Evolutionary conservation across 257 asterid species (phyloP), one percentile per base, ranked within the genome.

Genomic region (Nicotiana benthamiana): DNA sequence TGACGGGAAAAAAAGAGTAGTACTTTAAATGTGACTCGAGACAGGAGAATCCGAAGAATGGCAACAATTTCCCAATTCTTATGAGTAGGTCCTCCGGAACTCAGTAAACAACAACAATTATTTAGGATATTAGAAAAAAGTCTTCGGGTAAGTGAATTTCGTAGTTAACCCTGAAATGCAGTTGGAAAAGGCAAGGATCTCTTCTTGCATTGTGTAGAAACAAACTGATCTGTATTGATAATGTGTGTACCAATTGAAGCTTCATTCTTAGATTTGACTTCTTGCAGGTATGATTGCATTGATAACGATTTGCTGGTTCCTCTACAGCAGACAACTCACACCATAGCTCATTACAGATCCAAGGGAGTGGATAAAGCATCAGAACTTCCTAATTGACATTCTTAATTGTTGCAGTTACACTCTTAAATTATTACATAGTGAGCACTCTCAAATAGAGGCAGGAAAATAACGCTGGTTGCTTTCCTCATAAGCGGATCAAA

Each of bases 261-360:
- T 78, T 72, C 68, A 83, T 18, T 36, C 59, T 48, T 52, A 26
- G 1, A n/a, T 17, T 67, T 51, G 10, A 20, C 22, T 0, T 51
- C 59, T 77, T 87, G 87, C 90, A 91, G 93, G 90, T 91, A 83
- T 4, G 90, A 90, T 10, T 90, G 86, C 90, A 87, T 90, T 9
- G 93, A 90, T 24, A 83, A 83, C 9, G 93, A 91, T 63, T 77
- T 91, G 74, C 85, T 91, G 66, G 81, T 81, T 75, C 75, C 89
- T 15, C 82, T 85, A 17, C 85, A 82, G 81, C 83, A 72, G n/a
- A 27, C 79, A 30, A 83, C 81, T 83, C 90, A 85, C 75, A 81
- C 52, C 59, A 86, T 88, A 20, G 90, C 96, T 34, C 87, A 87
- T 22, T 90, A 91, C 74, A 78, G 84, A 70, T 85, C 96, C 26